phyloP scores from a whole-genome alignment of 1,284 basidiomycete species.

The Ustanciosporium gigantosporum region DNA sequence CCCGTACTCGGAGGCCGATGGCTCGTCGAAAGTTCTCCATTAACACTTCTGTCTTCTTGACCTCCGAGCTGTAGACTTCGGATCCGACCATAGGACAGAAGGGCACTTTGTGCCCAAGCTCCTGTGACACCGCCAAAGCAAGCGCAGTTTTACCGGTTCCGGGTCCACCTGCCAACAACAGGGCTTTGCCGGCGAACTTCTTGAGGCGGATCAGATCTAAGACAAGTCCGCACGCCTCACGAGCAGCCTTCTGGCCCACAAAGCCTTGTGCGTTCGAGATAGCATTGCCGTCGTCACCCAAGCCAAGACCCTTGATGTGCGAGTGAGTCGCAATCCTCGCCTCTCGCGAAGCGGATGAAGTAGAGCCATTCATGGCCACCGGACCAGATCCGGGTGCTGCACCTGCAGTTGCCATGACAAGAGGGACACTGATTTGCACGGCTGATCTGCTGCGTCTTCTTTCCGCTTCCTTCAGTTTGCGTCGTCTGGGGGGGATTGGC shows the following conservation, averaged over 20 bases:
- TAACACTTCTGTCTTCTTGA: constrained; percentile 99
- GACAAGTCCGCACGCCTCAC: constrained; percentile 90
- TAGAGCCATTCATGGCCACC: constrained; percentile 22
- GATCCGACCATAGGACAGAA: constrained; percentile 98
- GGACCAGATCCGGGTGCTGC: constrained; percentile 22
- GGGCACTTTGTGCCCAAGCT: constrained; percentile 89
- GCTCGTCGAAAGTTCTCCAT: constrained; percentile 92
- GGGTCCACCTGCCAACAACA: constrained; percentile 84
- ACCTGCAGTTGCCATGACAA: no score
- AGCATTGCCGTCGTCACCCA: constrained; percentile 82
- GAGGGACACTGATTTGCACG: no score
- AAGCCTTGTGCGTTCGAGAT: constrained; percentile 75
- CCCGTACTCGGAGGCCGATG: constrained; percentile 71
- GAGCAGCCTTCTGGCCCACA: constrained; percentile 83
- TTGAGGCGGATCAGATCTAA: constrained; percentile 87
- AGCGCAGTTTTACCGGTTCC: constrained; percentile 95
- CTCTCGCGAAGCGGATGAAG: constrained; percentile 37
- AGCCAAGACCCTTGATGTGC: constrained; percentile 92
- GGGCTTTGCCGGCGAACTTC: constrained; percentile 87
- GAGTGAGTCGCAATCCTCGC: constrained; percentile 81
- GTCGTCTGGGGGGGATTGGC: no score
- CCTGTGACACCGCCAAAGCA: constrained; percentile 89
- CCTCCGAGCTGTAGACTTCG: constrained; percentile 94
- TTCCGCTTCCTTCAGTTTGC: no score
- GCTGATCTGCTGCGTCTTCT: no score